Base-by-base conservation (phyloP, 257 asterid genomes). In the Paulownia fortunei region DNA sequence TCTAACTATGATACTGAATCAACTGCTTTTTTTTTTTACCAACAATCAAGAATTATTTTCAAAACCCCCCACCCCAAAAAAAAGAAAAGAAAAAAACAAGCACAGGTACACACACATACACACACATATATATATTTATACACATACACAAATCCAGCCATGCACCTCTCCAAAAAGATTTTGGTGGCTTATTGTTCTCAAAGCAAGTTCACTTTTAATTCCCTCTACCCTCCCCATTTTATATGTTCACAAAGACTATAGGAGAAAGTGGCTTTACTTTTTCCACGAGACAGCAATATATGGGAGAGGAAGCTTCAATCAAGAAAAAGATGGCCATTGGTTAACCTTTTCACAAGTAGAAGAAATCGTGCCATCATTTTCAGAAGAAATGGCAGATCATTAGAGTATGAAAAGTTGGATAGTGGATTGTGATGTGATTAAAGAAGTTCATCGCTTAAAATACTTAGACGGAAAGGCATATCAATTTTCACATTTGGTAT, bases 291-390 rank as follows among this genome's bases (percentile, higher is more conserved):
- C 60, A 82, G 76, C 61, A 75, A 82, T 73, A 51, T 79, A 60
- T 78, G 82, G 62, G 79, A 55, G 52, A 64, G 51, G 64, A 81
- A 78, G 82, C 83, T 86, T 80, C 86, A 81, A 78, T 76, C 83
- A 86, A 80, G 85, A 77, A 68, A 82, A 82, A 76, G 80, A 76
- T 75, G 84, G 71, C 84, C 86, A 83, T 82, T 78, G 80, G 83
- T 77, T 82, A 71, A 55, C 42, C 79, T 85, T 88, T 82, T 61
- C 59, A 68, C 81, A 77, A 70, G 78, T 73, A 73, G 66, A 84
- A 80, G 81, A 76, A 77, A 64, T 80, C 68, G 80, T 74, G 83
- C 67, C 89, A 86, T 83, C 88, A 85, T 86, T 86, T 77, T 79
- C 56, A 62, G 63, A 80, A 81, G 76, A 75, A 81, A 32, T 69